These are phyloP conservation scores for Penicillium brasilianum DNA, from an alignment of 2,329 filamentous ascomycete genomes.

Conservation along the genomic window DNA sequence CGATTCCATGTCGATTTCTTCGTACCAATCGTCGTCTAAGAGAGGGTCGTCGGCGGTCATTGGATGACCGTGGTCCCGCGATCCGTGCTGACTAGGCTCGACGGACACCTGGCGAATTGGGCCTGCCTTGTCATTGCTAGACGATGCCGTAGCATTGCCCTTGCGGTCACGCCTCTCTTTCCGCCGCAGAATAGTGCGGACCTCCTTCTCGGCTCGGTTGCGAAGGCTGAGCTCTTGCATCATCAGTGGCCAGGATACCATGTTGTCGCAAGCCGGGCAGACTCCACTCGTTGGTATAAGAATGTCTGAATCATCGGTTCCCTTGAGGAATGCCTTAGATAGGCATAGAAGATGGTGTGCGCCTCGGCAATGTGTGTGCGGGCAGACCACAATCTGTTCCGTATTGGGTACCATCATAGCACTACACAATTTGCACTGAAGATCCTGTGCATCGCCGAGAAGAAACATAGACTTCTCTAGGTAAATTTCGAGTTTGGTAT, in stretches of 20 bases:
- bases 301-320: conserved; percentile 41
- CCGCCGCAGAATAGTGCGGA: conserved; percentile 69
- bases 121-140: conserved; percentile 6
- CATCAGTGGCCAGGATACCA: conserved; percentile 74
- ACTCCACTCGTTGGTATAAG: conserved; percentile 70
- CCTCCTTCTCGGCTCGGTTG: conserved; percentile 70
- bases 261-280: conserved; percentile 72
- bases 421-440: conserved; percentile 58
- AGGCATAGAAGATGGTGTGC: conserved; percentile 63
- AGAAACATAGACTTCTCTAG: conserved; percentile 57
- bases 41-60: conserved; percentile 31
- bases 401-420: conserved; percentile 41
- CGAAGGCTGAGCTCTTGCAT: conserved; percentile 82
- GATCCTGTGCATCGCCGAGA: conserved; percentile 43
- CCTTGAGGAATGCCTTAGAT: conserved; percentile 56
- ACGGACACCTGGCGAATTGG: conserved; percentile 15
- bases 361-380: conserved; percentile 53
- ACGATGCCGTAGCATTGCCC: conserved; percentile 19
- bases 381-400: conserved; percentile 58
- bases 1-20: conserved; percentile 34
- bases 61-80: conserved; percentile 14
- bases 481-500: conserved; percentile 55
- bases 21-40: conserved; percentile 43
- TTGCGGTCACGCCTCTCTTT: conserved; percentile 46
- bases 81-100: conserved; percentile 13